Conservation (phyloP, 2,329 filamentous ascomycete genomes). For the Neofusicoccum ribis region DNA sequence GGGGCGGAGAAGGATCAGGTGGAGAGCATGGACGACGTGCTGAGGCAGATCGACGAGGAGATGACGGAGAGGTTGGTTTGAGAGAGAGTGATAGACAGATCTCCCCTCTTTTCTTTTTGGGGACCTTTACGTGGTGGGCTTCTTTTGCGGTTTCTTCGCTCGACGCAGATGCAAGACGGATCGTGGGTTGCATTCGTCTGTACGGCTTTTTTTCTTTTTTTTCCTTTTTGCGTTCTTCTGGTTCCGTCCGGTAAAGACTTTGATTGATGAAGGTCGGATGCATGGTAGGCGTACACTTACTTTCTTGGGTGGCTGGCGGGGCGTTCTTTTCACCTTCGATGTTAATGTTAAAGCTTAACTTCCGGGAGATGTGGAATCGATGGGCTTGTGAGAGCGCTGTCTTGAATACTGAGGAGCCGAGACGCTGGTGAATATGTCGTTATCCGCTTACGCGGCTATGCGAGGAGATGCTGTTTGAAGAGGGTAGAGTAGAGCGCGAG, state of each 20-base stretch:
- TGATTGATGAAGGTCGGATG: not conserved
- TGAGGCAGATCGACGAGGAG: slow-evolving; percentile 12
- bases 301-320: not conserved
- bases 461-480: too few relatives aligned
- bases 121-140: too few relatives aligned
- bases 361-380: too few relatives aligned
- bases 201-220: too few relatives aligned
- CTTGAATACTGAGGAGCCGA: too few relatives aligned
- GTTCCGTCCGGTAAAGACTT: not conserved
- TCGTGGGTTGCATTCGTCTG: too few relatives aligned
- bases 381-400: too few relatives aligned
- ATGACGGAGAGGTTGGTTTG: slow-evolving; percentile 4
- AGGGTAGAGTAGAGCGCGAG: too few relatives aligned
- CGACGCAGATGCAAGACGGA: too few relatives aligned
- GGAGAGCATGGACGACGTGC: slow-evolving; percentile 8
- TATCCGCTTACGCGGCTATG: too few relatives aligned
- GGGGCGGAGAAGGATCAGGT: slow-evolving; percentile 9
- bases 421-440: too few relatives aligned
- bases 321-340: not conserved
- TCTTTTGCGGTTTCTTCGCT: too few relatives aligned
- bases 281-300: not conserved
- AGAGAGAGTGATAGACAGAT: not conserved
- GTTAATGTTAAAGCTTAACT: not conserved
- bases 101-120: not conserved
- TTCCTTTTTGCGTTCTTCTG: not conserved